A percentile compares a stretch with the other conserved stretches of the same genome.
phyloP scores from a whole-genome alignment of 176 grass and related monocot genomes.

The Cenchrus fungigraminus region DNA sequence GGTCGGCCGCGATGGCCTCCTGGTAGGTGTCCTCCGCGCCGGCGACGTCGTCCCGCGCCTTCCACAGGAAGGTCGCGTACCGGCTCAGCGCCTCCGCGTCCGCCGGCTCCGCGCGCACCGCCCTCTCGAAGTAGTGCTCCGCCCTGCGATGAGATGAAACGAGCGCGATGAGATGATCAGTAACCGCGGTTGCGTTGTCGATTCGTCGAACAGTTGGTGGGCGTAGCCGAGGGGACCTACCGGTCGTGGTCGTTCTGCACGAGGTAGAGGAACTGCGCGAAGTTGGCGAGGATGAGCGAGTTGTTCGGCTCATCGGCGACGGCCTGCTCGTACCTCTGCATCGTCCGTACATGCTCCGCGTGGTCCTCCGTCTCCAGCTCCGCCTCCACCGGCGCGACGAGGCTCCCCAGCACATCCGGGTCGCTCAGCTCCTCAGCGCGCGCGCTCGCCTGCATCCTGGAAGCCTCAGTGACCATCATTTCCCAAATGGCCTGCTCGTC shows the following conservation, averaged over 20 bases:
- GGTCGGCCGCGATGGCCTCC: conserved; percentile 74
- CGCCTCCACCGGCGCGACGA: conserved; percentile 70
- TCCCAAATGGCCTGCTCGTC: conserved; percentile 64
- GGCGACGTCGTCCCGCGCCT: conserved; percentile 61
- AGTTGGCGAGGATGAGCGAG: conserved; percentile 80
- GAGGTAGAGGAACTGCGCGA: conserved; percentile 84
- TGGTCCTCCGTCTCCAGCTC: conserved; percentile 56
- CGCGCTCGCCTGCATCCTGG: conserved; percentile 49
- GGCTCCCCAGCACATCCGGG: conserved; percentile 43
- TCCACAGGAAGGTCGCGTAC: conserved; percentile 93
- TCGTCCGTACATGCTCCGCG: conserved; percentile 53
- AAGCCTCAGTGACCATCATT: conserved; percentile 59
- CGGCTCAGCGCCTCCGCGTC: conserved; percentile 76
- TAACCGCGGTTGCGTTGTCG: background rate
- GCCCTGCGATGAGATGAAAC: conserved; percentile 53
- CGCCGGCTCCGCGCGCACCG: conserved; percentile 53
- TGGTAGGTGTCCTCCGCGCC: conserved; percentile 80
- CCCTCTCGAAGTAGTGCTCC: conserved; percentile 76
- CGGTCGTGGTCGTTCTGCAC: conserved; percentile 71
- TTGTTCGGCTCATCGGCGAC: conserved; percentile 70
- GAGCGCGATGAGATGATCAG: background rate
- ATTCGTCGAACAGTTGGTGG: conserved; percentile 47
- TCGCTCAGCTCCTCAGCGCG: conserved; percentile 60
- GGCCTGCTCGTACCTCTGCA: conserved; percentile 60
- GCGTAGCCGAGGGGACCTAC: conserved; percentile 31